Base-by-base conservation (phyloP, 495 filamentous ascomycete species). In the Daldinia decipiens region DNA sequence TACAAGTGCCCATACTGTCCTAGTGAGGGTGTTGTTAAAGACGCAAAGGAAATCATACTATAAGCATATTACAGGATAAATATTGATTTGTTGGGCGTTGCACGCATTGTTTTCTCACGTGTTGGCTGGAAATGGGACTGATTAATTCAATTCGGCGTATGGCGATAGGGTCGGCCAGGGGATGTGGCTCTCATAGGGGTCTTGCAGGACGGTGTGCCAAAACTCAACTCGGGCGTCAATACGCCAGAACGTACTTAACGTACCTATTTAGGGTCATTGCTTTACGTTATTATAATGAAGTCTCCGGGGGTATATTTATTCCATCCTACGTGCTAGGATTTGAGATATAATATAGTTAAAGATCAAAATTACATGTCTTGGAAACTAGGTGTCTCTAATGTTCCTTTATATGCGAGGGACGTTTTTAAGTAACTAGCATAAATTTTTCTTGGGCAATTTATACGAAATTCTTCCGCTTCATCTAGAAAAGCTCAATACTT, bases 1-100 rank as follows among this genome's bases (percentile, higher is more conserved):
- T 92, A 97, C 82, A 99, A 98, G 78, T 99, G 95, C 72, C 96
- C 95, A 0, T 99, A 99, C 75, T 99, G 95, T 76, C 95, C 95
- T 4, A 88, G 80, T 57, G 96, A 98, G 80, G 93, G 91, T 66
- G 84, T 87, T 71, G 79, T 90, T 26, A 87, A 85, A 60, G 92
- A 97, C 51, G 93, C 94, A 9, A 88, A 83, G 75, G 88, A 91
- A 76, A 90, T 99, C 51, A 81, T 83, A 15, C 67, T 87, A 40
- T 87, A 65, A 38, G 27, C 7, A 15, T 38, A 11, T 12, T 4
- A 17, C 13, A 19, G 13, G 7, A 45, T 19, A 52, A 21, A n/a
- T 27, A 1, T n/a, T 24, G 2, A 38, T 39, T 13, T 0, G 13
- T 39, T 19, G 12, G 59, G 15, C 9, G 19, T 8, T 6, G 7